These are phyloP conservation scores for Annulohypoxylon truncatum DNA, from an alignment of 2,329 filamentous ascomycete genomes.

Conservation along the genomic window DNA sequence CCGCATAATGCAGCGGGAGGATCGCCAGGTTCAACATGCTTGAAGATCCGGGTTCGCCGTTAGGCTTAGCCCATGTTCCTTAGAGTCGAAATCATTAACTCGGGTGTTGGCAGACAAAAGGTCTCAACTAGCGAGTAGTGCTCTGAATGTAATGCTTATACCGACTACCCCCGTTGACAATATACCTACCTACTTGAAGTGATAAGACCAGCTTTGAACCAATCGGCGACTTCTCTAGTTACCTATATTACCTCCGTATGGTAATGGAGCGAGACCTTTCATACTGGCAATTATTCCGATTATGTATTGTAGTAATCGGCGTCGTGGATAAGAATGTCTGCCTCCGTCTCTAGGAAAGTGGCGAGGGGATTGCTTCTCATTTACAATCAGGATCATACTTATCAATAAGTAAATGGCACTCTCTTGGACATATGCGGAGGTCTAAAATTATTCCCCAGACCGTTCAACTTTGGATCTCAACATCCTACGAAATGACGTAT, in stretches of 20 bases:
- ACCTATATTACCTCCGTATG: not conserved
- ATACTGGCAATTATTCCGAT: not conserved
- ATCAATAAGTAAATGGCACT: not conserved
- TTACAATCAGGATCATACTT: slow-evolving; percentile 1
- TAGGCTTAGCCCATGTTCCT: not conserved
- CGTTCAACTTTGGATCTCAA: not conserved
- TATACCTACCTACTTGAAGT: not conserved
- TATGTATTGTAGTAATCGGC: not conserved
- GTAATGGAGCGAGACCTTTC: not conserved
- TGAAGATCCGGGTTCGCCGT: not conserved
- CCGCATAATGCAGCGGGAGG: not conserved
- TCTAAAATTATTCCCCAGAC: not conserved
- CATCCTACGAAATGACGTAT: slow-evolving; percentile 18
- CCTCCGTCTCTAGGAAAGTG: not conserved
- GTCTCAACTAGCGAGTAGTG: not conserved
- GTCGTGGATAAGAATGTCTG: not conserved
- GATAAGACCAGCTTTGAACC: not conserved
- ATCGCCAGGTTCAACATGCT: not conserved
- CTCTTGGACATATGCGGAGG: not conserved
- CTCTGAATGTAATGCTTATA: not conserved
- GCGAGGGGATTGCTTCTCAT: not conserved
- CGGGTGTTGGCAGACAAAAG: not conserved
- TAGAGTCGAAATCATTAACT: slow-evolving; percentile 3
- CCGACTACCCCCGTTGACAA: not conserved
- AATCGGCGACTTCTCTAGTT: not conserved